phyloP scores from a whole-genome alignment of 177 flowering plant species.

The Vitis hybrid region DNA sequence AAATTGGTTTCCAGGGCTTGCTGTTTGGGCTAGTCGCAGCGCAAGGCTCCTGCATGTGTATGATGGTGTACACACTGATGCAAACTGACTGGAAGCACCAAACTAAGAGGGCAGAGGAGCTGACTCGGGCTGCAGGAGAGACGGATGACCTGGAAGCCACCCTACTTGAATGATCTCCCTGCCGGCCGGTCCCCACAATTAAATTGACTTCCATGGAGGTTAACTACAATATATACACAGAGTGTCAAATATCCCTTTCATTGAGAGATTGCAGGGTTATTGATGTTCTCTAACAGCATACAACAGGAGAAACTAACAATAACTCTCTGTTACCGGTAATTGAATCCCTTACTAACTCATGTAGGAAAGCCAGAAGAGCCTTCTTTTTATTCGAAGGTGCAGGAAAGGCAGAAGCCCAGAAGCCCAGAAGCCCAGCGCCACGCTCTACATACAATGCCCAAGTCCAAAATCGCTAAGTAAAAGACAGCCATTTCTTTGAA shows the following conservation, averaged over 20 bases:
- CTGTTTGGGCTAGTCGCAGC: conserved; percentile 57
- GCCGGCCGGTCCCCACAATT: neutral
- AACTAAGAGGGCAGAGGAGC: conserved; percentile 47
- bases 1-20: conserved; percentile 44
- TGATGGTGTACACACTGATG: conserved; percentile 42
- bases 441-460: no score
- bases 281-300: neutral
- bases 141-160: conserved; percentile 34
- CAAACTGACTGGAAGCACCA: conserved; percentile 52
- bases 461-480: no score
- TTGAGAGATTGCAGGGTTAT: conserved; percentile 5
- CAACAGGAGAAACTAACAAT: neutral
- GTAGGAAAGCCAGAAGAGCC: no score
- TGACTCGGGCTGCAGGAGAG: conserved; percentile 27
- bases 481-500: no score
- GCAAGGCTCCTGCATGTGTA: conserved; percentile 40
- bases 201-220: neutral
- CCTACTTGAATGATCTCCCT: conserved; percentile 15
- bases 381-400: no score
- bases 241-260: conserved; percentile 6
- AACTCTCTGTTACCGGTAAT: neutral
- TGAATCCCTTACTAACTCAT: no score
- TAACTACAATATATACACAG: neutral
- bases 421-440: no score
- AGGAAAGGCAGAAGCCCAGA: no score